Percentiles rank a stretch among this genome's conserved stretches.
Evolutionary conservation across 805 yeast genomes (phyloP).

Genomic region (Metschnikowia proteae): DNA sequence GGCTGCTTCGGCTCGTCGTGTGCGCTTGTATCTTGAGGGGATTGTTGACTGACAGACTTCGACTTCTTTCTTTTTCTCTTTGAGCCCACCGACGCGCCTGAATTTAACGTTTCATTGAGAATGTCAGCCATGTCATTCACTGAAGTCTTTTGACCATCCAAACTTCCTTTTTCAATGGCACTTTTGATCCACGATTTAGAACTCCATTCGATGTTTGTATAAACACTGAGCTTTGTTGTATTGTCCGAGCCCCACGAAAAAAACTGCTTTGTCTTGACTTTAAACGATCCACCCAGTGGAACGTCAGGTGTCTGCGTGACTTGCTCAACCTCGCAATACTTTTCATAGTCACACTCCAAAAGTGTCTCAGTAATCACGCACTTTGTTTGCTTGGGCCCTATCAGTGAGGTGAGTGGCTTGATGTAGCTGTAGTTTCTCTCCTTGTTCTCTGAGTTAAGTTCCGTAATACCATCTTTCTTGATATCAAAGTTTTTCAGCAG

Average conservation of each 20-base stretch:
- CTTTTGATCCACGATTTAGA: conserved; percentile 90
- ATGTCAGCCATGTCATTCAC: conserved; percentile 15
- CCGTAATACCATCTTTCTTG: conserved; percentile 25
- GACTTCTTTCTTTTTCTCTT: conserved; percentile 15
- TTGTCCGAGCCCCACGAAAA: conserved; percentile 73
- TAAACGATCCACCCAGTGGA: conserved; percentile 86
- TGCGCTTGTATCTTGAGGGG: neutral
- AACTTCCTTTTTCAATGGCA: conserved; percentile 81
- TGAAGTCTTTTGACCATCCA: conserved; percentile 65
- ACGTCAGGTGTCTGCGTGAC: conserved; percentile 85
- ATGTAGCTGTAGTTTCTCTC: conserved; percentile 61
- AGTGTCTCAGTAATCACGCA: conserved; percentile 58
- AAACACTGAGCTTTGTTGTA: conserved; percentile 53
- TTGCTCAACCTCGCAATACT: conserved; percentile 56
- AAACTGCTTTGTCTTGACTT: conserved; percentile 66
- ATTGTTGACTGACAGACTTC: conserved; percentile 8
- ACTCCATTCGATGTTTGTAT: conserved; percentile 81
- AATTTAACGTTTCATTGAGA: conserved; percentile 7
- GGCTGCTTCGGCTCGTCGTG: conserved; percentile 1
- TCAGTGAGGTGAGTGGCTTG: conserved; percentile 71
- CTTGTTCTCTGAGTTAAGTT: conserved; percentile 34
- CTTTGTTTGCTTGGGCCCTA: conserved; percentile 91
- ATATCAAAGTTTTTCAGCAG: conserved; percentile 26
- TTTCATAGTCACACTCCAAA: conserved; percentile 52
- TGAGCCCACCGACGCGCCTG: conserved; percentile 10